Base-by-base conservation (phyloP, 441 rosid genomes). In the Brassica balearica region DNA sequence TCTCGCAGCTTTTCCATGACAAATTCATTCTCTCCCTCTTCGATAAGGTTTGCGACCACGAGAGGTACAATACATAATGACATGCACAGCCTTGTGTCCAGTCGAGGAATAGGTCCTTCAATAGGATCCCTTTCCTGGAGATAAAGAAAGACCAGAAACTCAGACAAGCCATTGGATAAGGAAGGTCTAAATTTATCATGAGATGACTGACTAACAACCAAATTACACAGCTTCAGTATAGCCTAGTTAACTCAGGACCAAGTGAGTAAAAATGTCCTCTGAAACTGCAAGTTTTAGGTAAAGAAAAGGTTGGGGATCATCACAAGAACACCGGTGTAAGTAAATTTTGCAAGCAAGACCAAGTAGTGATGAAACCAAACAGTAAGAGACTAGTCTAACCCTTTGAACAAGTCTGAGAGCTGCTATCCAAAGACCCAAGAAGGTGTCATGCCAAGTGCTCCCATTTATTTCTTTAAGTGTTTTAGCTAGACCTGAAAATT, bases 371-470 rank as follows among this genome's bases (percentile, higher is more conserved):
- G 58, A 79, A 60, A 63, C 20, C 22, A 69, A 43, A 46, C 19
- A 78, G 59, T 72, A 78, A 58, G 71, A 61, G 72, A 79, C 72
- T 59, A 61, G 69, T 67, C 95, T 78, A 72, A 91, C 95, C 93
- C 95, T 89, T 85, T 88, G 95, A 83, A 91, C 92, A 73, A 91
- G 93, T 65, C 95, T 88, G 59, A 91, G 95, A 81, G 92, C 90
- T 27, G 95, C 86, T 72, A 89, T 83, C 95, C 95, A 91, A 75
- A 91, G 90, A 69, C 87, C 89, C 81, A 89, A 81, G 78, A 91
- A 91, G 71, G 95, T 89, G 72, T 87, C 90, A 58, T 91, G 91
- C 92, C 95, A 87, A 76, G 84, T 77, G 82, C 90, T 88, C 55
- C 88, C 85, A 72, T 91, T 91, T 34, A 87, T 84, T 72, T 87